These are phyloP conservation scores for Vigna reflexopilosa DNA, from an alignment of 306 rosid genomes.

Conservation along the genomic window DNA sequence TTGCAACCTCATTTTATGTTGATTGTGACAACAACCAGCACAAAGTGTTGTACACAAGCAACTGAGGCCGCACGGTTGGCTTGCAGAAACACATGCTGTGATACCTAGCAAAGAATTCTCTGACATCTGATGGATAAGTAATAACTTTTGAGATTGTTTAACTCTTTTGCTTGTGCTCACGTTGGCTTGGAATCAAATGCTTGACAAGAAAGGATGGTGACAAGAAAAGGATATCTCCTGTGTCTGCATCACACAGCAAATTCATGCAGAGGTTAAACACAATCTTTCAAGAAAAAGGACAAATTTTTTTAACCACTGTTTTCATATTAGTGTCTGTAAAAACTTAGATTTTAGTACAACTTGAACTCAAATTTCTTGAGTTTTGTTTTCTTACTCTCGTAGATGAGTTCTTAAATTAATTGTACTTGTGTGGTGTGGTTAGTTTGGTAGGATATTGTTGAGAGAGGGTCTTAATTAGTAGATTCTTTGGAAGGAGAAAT, in stretches of 20 bases:
- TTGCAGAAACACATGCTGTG: slow-evolving; percentile 42
- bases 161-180: slow-evolving; percentile 41
- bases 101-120: slow-evolving; percentile 52
- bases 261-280: slow-evolving; percentile 14
- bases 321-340: neutral
- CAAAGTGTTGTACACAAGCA: slow-evolving; percentile 57
- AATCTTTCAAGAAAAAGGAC: slow-evolving; percentile 7
- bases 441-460: slow-evolving; percentile 8
- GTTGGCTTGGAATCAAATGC: slow-evolving; percentile 54
- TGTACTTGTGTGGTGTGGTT: neutral
- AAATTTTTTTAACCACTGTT: neutral
- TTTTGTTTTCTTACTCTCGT: neutral
- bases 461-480: neutral
- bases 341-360: no score
- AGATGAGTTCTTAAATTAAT: neutral
- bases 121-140: slow-evolving; percentile 58
- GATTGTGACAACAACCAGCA: slow-evolving; percentile 52
- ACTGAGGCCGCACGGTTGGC: slow-evolving; percentile 51
- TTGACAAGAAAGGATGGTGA: slow-evolving; percentile 44
- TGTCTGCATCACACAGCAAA: slow-evolving; percentile 45
- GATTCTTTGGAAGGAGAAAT: slow-evolving; percentile 5
- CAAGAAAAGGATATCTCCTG: slow-evolving; percentile 43
- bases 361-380: neutral
- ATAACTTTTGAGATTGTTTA: slow-evolving; percentile 47
- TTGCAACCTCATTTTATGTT: slow-evolving; percentile 50